phyloP scores from a whole-genome alignment of 768 basidiomycete species.

The Hygrophoropsis aurantiaca region DNA sequence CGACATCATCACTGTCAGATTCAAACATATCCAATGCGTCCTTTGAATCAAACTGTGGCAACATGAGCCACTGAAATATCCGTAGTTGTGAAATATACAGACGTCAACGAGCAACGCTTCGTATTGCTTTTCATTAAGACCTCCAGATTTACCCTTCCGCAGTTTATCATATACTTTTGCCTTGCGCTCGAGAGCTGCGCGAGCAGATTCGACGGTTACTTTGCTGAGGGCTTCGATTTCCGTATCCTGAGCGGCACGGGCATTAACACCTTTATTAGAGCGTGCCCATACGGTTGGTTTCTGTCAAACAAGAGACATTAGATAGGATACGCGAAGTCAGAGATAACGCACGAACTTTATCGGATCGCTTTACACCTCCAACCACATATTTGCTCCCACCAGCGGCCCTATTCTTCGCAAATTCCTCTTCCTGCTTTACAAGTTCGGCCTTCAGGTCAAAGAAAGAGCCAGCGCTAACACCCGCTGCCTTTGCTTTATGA shows the following conservation, averaged over 20 bases:
- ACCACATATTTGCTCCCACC: conserved; percentile 51
- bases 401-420: conserved; percentile 62
- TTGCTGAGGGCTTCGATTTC: conserved; percentile 69
- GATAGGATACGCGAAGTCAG: neutral
- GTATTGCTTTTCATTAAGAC: conserved; percentile 73
- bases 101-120: conserved; percentile 77
- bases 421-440: conserved; percentile 51
- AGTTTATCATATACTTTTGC: conserved; percentile 80
- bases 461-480: conserved; percentile 72
- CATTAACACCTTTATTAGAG: conserved; percentile 71
- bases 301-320: conserved; percentile 32
- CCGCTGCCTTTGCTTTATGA: conserved; percentile 62
- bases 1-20: conserved; percentile 73
- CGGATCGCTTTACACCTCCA: conserved; percentile 64
- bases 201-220: conserved; percentile 71
- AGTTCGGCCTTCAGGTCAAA: conserved; percentile 75
- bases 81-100: too few species aligned
- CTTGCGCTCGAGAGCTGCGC: conserved; percentile 72
- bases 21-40: conserved; percentile 49
- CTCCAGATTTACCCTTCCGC: conserved; percentile 73
- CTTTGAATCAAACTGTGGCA: conserved; percentile 64
- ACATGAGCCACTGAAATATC: neutral
- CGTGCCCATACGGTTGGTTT: conserved; percentile 78
- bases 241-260: conserved; percentile 63
- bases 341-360: conserved; percentile 52